A percentile compares a stretch with the other conserved stretches of the same genome.
Evolutionary conservation across 2,329 filamentous ascomycete species (phyloP).

Genomic region (Dactylella cylindrospora): DNA sequence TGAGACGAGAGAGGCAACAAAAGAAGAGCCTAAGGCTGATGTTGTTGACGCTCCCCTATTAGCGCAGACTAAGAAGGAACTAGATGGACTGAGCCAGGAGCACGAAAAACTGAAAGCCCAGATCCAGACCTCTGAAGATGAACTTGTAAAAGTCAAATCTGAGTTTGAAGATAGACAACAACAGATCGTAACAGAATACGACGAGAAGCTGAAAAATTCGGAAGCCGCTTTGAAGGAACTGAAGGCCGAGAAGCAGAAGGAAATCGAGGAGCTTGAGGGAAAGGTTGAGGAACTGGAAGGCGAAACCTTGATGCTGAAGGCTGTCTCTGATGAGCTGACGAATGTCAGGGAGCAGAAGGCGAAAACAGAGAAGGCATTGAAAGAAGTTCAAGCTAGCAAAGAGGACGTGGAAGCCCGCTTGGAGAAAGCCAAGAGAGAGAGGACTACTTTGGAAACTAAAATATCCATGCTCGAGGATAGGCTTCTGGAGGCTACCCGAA

Average conservation of each 20-base stretch:
- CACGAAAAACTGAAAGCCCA: slow-evolving; percentile 52
- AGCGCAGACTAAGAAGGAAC: slow-evolving; percentile 53
- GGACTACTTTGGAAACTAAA: slow-evolving; percentile 50
- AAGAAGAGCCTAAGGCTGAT: slow-evolving; percentile 10
- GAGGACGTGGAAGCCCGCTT: slow-evolving; percentile 50
- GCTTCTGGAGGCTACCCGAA: slow-evolving; percentile 47
- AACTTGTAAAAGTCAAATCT: slow-evolving; percentile 55
- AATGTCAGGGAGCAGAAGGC: slow-evolving; percentile 52
- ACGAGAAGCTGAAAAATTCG: slow-evolving; percentile 45
- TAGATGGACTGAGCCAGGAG: slow-evolving; percentile 45
- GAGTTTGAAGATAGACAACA: slow-evolving; percentile 52
- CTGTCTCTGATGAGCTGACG: slow-evolving; percentile 52
- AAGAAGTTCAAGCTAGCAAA: slow-evolving; percentile 49
- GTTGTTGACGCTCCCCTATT: slow-evolving; percentile 8
- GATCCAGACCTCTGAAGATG: slow-evolving; percentile 58
- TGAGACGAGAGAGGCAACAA: slow-evolving; percentile 25
- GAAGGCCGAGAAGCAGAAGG: slow-evolving; percentile 47
- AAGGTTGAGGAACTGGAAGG: slow-evolving; percentile 52
- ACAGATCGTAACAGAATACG: slow-evolving; percentile 43
- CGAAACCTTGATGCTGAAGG: slow-evolving; percentile 51
- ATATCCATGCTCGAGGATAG: slow-evolving; percentile 49
- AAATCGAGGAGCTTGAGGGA: slow-evolving; percentile 48
- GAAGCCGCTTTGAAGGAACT: slow-evolving; percentile 45
- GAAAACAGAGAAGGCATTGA: slow-evolving; percentile 51
- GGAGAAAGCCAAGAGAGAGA: slow-evolving; percentile 39